Base-by-base conservation (phyloP, 805 yeast genomes). In the Nakazawaea holstii region DNA sequence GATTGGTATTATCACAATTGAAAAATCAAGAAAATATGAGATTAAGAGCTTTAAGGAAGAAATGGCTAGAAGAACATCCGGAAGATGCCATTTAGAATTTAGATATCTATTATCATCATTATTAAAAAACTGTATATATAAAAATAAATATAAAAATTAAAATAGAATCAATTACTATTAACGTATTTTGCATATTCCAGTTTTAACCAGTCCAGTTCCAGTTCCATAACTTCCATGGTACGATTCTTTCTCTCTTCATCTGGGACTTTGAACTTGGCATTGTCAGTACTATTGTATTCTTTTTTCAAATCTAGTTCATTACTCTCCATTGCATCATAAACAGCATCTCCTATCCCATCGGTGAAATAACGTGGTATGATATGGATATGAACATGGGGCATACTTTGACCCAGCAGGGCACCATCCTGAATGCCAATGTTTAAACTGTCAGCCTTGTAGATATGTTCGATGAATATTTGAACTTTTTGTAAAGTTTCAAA, bases 401-500 rank as follows among this genome's bases (percentile, higher is more conserved):
- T 83, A n/a, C 91, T 79, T 61, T 94, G 99, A 3, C 99, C 99
- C 1, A 97, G 92, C 43, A 89, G 89, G 0, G 90, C 87, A 0
- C 99, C 99, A 61, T 94, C 99, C 62, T 94, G 99, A 50, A 95
- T 88, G 9, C 97, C 92, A 35, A 94, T 75, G 60, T 95, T 95
- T 50, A 90, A 59, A 1, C 96, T 73, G 55, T 91, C 95, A 2
- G 97, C 95, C 32, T 81, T 73, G 62, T 82, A 94, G 10, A 74
- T 68, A 49, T 72, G 58, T 53, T 76, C 82, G 13, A 94, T 81
- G 52, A 90, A 84, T 46, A 68, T 66, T 51, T 89, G 82, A 0
- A 94, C 74, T 41, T 76, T 58, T 54, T 87, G 96, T 8, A 94
- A 68, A 0, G 96, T 80, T 24, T 65, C 64, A 74, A 90, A 89